These are phyloP conservation scores for Pseudogymnoascus destructans DNA, from an alignment of 2,329 filamentous ascomycete genomes.

Conservation along the genomic window DNA sequence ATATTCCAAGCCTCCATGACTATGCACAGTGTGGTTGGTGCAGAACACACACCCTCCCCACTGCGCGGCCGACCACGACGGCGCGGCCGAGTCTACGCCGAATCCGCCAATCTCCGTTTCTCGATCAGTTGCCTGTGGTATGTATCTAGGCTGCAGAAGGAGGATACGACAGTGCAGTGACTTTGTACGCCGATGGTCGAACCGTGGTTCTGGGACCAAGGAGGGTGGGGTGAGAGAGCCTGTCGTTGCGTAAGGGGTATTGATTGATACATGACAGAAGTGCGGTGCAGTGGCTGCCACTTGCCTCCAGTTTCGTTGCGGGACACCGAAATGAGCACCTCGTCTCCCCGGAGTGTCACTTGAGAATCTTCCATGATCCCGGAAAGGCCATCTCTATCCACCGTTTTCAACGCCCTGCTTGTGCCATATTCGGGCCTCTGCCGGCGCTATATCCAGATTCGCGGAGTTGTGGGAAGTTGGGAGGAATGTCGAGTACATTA, in stretches of 20 bases:
- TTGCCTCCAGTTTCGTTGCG: background rate
- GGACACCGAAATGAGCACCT: background rate
- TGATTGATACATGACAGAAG: background rate
- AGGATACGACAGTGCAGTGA: background rate
- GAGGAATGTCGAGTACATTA: background rate
- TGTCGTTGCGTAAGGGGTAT: background rate
- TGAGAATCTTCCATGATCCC: background rate
- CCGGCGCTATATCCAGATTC: background rate
- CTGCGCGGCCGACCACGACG: too few species aligned
- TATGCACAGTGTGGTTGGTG: background rate
- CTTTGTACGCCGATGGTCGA: background rate
- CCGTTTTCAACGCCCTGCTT: background rate
- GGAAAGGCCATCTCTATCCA: background rate
- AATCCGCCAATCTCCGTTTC: background rate
- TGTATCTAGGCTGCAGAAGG: background rate
- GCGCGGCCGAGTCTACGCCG: background rate
- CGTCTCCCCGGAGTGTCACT: background rate
- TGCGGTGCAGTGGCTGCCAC: background rate
- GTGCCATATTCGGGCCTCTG: background rate
- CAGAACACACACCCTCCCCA: background rate
- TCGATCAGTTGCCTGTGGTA: background rate
- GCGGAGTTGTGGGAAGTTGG: background rate
- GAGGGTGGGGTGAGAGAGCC: background rate
- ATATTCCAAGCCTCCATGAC: background rate
- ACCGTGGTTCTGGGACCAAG: constrained; percentile 2